A percentile compares a stretch with the other conserved stretches of the same genome.
These are phyloP conservation scores for Pyrenochaeta sp. DNA, from an alignment of 2,329 filamentous ascomycete species.

Conservation along the genomic window DNA sequence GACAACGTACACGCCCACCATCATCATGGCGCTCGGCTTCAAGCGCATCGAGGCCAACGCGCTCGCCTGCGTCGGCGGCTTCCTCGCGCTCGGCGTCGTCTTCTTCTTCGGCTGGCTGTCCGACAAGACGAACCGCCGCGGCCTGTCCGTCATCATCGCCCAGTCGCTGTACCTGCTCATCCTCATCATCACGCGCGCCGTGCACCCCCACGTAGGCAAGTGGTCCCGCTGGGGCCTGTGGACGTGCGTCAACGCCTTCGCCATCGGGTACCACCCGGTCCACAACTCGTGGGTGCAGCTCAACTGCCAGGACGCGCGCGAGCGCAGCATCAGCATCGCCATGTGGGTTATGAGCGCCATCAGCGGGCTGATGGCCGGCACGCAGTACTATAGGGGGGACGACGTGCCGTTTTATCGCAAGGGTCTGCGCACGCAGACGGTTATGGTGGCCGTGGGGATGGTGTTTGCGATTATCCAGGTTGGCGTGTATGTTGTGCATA, in stretches of 20 bases:
- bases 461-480: conserved; percentile 52
- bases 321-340: conserved; percentile 60
- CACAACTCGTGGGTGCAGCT: conserved; percentile 63
- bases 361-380: conserved; percentile 59
- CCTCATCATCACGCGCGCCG: conserved; percentile 51
- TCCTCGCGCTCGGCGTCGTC: conserved; percentile 57
- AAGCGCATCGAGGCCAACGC: conserved; percentile 57
- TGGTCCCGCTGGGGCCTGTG: conserved; percentile 61
- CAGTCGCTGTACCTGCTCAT: conserved; percentile 56
- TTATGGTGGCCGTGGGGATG: conserved; percentile 54
- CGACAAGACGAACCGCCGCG: conserved; percentile 56
- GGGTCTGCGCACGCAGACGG: conserved; percentile 56
- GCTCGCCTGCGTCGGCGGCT: conserved; percentile 52
- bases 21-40: conserved; percentile 55
- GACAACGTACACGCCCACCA: conserved; percentile 60
- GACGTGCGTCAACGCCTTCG: conserved; percentile 60
- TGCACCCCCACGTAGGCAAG: conserved; percentile 55
- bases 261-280: conserved; percentile 62
- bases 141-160: conserved; percentile 54
- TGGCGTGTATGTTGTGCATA: conserved; percentile 50
- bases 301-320: conserved; percentile 57
- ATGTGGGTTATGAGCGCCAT: conserved; percentile 63
- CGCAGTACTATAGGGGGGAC: conserved; percentile 57
- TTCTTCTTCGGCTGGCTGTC: conserved; percentile 60
- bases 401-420: conserved; percentile 56